Evolutionary conservation across 2,329 filamentous ascomycete species (phyloP).

Genomic region (Catunica adiposa): DNA sequence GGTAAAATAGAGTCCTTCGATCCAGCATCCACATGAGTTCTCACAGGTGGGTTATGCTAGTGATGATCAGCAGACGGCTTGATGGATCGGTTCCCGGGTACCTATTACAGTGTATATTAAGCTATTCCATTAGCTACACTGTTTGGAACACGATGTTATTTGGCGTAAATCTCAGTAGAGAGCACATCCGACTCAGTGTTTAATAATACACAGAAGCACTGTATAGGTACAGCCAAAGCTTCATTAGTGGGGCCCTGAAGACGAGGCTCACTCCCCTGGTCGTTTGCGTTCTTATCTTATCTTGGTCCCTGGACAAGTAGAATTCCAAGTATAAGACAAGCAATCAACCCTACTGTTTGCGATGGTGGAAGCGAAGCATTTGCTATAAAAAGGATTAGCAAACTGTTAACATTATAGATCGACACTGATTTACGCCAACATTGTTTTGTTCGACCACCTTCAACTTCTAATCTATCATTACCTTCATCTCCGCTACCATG

Average conservation of each 20-base stretch:
- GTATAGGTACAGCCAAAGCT: neutral
- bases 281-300: neutral
- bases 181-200: neutral
- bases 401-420: no score
- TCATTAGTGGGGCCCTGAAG: neutral
- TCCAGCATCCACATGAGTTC: neutral
- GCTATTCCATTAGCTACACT: neutral
- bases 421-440: no score
- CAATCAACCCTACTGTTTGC: neutral
- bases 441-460: neutral
- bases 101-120: no score
- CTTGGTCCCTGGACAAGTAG: neutral
- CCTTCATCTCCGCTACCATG: conserved; percentile 36
- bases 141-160: neutral
- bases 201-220: neutral
- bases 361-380: neutral
- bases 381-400: no score
- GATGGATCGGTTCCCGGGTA: neutral
- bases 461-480: neutral
- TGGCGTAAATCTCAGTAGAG: no score
- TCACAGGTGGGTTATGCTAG: neutral
- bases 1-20: neutral
- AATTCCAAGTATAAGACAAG: neutral
- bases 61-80: neutral
- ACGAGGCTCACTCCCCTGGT: neutral